Base-by-base conservation (phyloP, 2,329 filamentous ascomycete genomes). In the Talaromyces sp. region DNA sequence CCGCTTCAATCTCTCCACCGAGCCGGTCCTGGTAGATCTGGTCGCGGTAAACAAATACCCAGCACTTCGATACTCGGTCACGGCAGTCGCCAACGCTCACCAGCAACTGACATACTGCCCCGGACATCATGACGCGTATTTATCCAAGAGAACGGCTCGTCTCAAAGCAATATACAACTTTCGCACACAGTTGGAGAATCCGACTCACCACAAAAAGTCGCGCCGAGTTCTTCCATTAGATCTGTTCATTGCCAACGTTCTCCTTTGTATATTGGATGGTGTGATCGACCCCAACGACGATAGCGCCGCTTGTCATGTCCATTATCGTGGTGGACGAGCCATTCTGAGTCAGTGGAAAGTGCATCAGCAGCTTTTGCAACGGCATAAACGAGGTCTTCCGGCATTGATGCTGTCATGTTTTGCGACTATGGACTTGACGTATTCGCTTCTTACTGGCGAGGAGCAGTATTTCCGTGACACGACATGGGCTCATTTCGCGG, bases 201-300 rank as follows among this genome's bases (percentile, higher is more conserved):
- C 72, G 18, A 57, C 54, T 1, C 40, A 37, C 11, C 39, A 42
- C 18, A 50, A 25, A 35, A 42, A 44, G 35, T 50, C 48, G 6
- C 50, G 59, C 28, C 50, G 69, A 67, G 0, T 18, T 66, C 66
- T 72, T 1, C 71, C 73, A 9, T 71, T 72, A 0, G 72, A 75
- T 2, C 64, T 80, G 1, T 72, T 81, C 0, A 75, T 80, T 25
- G 77, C 77, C 2, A 79, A 80, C 25, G 69, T 81, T 1, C 66
- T 81, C 0, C 73, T 81, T 0, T 79, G 79, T 63, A 78, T 81
- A 7, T 69, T 77, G 21, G 76, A 78, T 28, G 76, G 76, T 1
- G 76, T 76, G 40, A 69, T 78, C 2, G 75, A 77, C n/a, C 69
- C 69, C 16, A 60, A 65, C n/a, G 67, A 71, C 8, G 67, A 72